phyloP scores from a whole-genome alignment of 257 asterid genomes.

The Striga asiatica region DNA sequence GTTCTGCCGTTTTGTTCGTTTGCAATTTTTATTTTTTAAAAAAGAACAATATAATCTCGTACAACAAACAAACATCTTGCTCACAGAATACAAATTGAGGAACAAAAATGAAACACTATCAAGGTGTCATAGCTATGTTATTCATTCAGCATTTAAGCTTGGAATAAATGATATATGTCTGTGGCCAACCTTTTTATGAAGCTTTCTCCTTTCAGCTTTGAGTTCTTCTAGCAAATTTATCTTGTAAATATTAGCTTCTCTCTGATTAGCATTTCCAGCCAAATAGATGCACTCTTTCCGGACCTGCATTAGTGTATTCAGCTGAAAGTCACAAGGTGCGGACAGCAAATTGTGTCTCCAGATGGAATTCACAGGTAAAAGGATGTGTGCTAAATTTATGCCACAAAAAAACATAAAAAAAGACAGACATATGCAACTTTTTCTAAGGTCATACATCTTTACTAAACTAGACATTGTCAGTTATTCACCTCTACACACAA shows the following conservation, averaged over 20 bases:
- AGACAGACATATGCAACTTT: neutral
- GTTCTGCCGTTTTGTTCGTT: neutral
- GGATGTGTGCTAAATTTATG: neutral
- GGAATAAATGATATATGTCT: conserved; percentile 4
- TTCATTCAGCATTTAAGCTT: no score
- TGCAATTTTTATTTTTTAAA: no score
- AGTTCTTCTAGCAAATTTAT: conserved; percentile 46
- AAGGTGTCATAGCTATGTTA: no score
- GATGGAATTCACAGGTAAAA: neutral
- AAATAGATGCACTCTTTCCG: conserved; percentile 51
- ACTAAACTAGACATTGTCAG: neutral
- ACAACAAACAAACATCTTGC: no score
- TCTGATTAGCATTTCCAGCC: conserved; percentile 53
- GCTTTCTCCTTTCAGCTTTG: conserved; percentile 37
- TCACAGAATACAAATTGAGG: no score
- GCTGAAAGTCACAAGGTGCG: conserved; percentile 3
- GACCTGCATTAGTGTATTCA: conserved; percentile 34
- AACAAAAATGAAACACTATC: no score
- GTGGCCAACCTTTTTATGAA: conserved; percentile 40
- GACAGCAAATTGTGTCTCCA: neutral
- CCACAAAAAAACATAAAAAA: neutral
- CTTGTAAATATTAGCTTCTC: conserved; percentile 32
- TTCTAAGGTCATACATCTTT: neutral
- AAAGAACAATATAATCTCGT: no score
- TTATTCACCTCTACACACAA: neutral